Base-by-base conservation (phyloP, 2,329 filamentous ascomycete species). In the Pseudocercospora vitis region DNA sequence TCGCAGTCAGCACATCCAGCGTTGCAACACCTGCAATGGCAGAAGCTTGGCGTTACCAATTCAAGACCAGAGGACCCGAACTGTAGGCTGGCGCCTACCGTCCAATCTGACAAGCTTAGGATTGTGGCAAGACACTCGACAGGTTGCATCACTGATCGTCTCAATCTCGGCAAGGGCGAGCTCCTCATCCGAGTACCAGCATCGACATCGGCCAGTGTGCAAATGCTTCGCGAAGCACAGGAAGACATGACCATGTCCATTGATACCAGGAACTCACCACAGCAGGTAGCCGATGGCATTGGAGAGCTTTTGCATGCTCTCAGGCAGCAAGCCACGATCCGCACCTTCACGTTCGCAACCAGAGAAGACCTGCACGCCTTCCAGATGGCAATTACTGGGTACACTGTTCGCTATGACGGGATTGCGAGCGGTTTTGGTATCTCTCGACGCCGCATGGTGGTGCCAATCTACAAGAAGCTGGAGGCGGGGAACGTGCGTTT, bases 381-480 rank as follows among this genome's bases (percentile, higher is more conserved):
- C 70, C 83, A 96, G 68, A 77, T 79, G 45, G 87, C 89, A 2
- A 75, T 95, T 52, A 95, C 90, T 0, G 89, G 91, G 0, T 95
- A 87, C 70, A 78, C 78, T 21, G 89, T 96, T 12, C 74, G 67
- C 3, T 71, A 63, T 64, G 68, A 75, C 53, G 59, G 65, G 23
- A 64, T 88, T 48, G 89, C 89, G 4, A 77, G 81, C 6, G 84
- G 83, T 0, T 89, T 96, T 70, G 85, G 87, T 53, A 95, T 96
- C 60, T 85, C 91, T 1, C 84, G 91, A 6, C 62, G 69, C 7
- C 60, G 67, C 44, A 94, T 91, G 86, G 89, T 96, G 9, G 89
- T 95, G 12, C 89, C 89, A 0, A 92, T 96, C 61, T 88, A 95
- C 75, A 95, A 96, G 74, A 94, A 94, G 71, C 95, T 89, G 89